phyloP scores from a whole-genome alignment of 768 basidiomycete genomes.

The Suillus paluster region DNA sequence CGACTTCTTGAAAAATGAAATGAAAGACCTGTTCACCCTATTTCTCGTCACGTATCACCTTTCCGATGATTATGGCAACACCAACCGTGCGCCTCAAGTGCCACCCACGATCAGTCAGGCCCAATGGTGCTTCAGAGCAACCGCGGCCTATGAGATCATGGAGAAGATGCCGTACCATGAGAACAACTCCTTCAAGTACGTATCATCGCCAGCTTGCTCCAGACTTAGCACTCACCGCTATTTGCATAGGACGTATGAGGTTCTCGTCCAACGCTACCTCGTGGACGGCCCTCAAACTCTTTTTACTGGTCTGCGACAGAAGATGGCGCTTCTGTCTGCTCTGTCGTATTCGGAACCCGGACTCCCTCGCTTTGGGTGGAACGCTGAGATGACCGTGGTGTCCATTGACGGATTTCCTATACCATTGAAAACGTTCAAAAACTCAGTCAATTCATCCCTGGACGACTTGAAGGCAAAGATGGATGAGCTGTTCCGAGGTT shows the following conservation, averaged over 20 bases:
- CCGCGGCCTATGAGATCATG: not conserved
- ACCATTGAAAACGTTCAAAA: not conserved
- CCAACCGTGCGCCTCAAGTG: not conserved
- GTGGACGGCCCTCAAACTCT: not conserved
- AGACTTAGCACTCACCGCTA: not conserved
- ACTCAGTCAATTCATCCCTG: not conserved
- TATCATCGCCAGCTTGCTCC: not conserved
- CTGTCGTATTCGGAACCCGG: not conserved
- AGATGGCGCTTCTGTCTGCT: not conserved
- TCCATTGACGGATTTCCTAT: not conserved
- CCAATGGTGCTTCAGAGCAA: constrained; percentile 1
- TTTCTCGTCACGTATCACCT: constrained; percentile 7
- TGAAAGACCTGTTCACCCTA: constrained; percentile 5
- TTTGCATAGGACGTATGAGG: not conserved
- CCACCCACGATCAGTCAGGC: constrained; percentile 6
- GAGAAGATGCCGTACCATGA: not conserved
- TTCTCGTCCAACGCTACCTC: not conserved
- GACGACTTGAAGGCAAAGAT: not conserved
- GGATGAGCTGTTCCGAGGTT: not conserved
- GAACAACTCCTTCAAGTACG: not conserved
- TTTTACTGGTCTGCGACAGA: not conserved
- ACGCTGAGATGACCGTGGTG: not conserved
- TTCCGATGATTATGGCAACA: constrained; percentile 7
- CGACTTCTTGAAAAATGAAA: not conserved
- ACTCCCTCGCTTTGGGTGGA: not conserved